Percentiles rank a stretch among this genome's conserved stretches.
Conservation (phyloP, 352 stramenopile genomes). For the Globisporangium yorkense region DNA sequence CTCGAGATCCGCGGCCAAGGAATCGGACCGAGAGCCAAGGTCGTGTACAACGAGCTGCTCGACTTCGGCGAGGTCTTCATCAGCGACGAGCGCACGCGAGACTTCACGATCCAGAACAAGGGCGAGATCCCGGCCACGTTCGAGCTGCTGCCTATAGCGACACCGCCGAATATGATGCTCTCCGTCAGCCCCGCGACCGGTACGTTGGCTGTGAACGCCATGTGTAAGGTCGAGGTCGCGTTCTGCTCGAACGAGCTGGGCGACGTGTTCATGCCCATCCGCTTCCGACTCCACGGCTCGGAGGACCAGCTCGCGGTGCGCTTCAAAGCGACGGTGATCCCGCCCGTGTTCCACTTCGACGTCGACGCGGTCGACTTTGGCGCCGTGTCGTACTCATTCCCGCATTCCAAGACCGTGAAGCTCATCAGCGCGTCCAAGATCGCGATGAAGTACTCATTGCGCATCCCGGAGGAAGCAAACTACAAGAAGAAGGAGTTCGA, state of each 20-base stretch:
- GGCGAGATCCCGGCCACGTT: constrained; percentile 91
- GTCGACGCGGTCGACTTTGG: constrained; percentile 90
- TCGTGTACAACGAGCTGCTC: constrained; percentile 92
- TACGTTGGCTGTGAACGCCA: constrained; percentile 69
- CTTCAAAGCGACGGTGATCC: constrained; percentile 89
- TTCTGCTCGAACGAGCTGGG: constrained; percentile 87
- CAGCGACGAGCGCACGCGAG: constrained; percentile 77
- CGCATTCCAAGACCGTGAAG: constrained; percentile 59
- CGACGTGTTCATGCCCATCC: constrained; percentile 81
- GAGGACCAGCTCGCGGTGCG: constrained; percentile 75
- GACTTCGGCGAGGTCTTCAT: constrained; percentile 96
- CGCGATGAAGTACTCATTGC: constrained; percentile 85
- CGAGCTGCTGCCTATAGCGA: constrained; percentile 39
- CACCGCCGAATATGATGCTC: constrained; percentile 27
- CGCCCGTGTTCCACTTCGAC: constrained; percentile 92
- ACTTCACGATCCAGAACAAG: constrained; percentile 92
- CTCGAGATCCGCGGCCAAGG: constrained; percentile 86
- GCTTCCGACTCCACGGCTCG: constrained; percentile 84
- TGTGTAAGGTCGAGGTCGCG: constrained; percentile 76
- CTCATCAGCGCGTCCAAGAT: constrained; percentile 94
- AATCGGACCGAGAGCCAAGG: constrained; percentile 90
- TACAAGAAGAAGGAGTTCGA: constrained; percentile 90
- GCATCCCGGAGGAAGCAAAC: constrained; percentile 89
- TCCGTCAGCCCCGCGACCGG: constrained; percentile 41
- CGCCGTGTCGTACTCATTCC: constrained; percentile 89